These are phyloP conservation scores for Leccinum variabile DNA, from an alignment of 1,284 basidiomycete species.

Conservation along the genomic window DNA sequence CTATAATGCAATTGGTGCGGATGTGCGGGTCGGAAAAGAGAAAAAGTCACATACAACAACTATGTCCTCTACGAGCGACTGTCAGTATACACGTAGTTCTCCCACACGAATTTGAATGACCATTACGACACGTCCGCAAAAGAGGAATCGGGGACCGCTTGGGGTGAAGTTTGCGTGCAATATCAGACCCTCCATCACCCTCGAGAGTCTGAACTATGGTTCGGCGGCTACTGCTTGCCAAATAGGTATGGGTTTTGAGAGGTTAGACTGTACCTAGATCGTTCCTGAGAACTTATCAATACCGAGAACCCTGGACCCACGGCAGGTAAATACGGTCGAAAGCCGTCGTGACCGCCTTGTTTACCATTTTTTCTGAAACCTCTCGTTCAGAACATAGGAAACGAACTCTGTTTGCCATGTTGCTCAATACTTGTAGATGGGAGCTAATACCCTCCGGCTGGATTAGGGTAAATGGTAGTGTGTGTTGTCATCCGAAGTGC, in stretches of 20 bases:
- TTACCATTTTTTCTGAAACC: not conserved
- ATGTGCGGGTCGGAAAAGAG: not conserved
- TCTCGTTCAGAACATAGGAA: not conserved
- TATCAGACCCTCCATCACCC: not conserved
- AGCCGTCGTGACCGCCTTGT: not conserved
- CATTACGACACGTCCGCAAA: not conserved
- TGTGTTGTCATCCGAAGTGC: not conserved
- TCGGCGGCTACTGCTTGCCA: too few species aligned
- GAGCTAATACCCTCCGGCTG: not conserved
- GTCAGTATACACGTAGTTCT: not conserved
- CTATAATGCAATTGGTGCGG: not conserved
- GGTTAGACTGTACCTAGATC: slow-evolving; percentile 12
- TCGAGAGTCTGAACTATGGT: too few species aligned
- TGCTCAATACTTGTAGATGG: not conserved
- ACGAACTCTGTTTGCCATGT: not conserved
- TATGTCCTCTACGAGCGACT: not conserved
- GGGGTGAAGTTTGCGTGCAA: not conserved
- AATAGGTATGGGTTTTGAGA: not conserved
- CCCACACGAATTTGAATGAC: not conserved
- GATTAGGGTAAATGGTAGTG: not conserved
- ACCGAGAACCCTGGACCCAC: slow-evolving; percentile 19
- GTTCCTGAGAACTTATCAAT: slow-evolving; percentile 14
- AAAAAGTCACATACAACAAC: not conserved
- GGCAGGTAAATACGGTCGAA: not conserved
- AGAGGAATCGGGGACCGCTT: not conserved